Evolutionary conservation across 192 early-diverging fungal genomes (phyloP), one percentile per base, ranked within the genome.

Genomic region (Fimicolochytrium jonesii): DNA sequence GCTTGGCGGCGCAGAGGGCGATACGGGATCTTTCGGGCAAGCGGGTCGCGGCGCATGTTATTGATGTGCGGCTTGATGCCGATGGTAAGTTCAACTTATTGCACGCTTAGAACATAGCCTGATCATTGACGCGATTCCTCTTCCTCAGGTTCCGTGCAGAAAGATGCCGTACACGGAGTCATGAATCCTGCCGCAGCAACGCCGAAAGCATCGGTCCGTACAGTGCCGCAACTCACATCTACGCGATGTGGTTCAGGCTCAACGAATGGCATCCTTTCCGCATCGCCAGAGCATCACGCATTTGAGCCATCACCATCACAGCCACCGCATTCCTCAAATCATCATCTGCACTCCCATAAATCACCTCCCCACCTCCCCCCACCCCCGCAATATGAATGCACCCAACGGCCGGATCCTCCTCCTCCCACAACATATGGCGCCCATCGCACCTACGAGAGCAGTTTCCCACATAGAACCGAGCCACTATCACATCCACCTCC

Each of bases 51-150:
- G 49, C 29, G 9, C 3, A 32, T 7, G 18, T 17, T 3, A 28
- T 64, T 13, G 11, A 23, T 30, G 61, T 64, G n/a, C 28, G 54
- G 32, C 32, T 54, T 9, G 61, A 64, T 64, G 20, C 49, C 17
- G 61, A 64, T 42, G 61, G 61, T 64, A 64, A 30, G 39, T 58
- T 18, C 15, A 28, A 11, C 3, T 25, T 30, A 29, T 15, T 2
- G 2, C 5, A 26, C 4, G 20, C 48, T 15, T 20, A 55, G 18
- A 35, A 6, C 15, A 26, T 50, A 13, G 15, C 3, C 48, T 50
- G 48, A 30, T 25, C 6, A 48, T 7, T 17, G 46, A 48, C 11
- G 6, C 7, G 46, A 11, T 39, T 36, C 56, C 23, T 44, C 43
- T 23, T 5, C 43, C 43, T 44, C 43, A 17, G 4, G n/a, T n/a